These are phyloP conservation scores for Botrytis porri DNA, from an alignment of 2,329 filamentous ascomycete species.

Conservation along the genomic window DNA sequence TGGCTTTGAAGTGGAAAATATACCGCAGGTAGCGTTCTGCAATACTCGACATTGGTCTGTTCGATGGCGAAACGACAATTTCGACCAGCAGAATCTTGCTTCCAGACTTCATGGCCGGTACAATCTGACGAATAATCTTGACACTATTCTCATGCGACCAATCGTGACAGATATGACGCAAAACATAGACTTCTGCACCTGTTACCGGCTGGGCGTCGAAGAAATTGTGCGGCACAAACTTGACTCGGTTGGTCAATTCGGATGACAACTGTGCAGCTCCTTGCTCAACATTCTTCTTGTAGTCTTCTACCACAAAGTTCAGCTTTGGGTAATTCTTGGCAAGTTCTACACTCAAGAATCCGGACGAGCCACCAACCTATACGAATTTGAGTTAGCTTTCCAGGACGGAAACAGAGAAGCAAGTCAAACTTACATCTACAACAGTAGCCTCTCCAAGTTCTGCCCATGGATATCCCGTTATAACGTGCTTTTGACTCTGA, in stretches of 20 bases:
- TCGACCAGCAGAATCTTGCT: slow-evolving; percentile 20
- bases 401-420: too few species aligned
- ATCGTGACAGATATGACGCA: slow-evolving; percentile 37
- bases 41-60: neutral
- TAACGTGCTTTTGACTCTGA: slow-evolving; percentile 10
- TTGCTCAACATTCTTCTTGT: slow-evolving; percentile 10
- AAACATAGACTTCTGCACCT: slow-evolving; percentile 37
- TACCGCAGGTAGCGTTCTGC: slow-evolving; percentile 7
- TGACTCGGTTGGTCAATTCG: slow-evolving; percentile 20
- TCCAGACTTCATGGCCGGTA: slow-evolving; percentile 29
- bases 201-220: slow-evolving; percentile 38
- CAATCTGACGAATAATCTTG: slow-evolving; percentile 26
- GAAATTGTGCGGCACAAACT: slow-evolving; percentile 6
- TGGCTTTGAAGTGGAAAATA: neutral
- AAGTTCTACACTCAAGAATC: slow-evolving; percentile 29
- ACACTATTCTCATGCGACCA: slow-evolving; percentile 29
- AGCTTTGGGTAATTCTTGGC: slow-evolving; percentile 28
- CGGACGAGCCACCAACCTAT: slow-evolving; percentile 33
- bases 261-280: slow-evolving; percentile 41
- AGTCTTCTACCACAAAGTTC: slow-evolving; percentile 29
- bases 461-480: slow-evolving; percentile 29
- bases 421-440: slow-evolving; percentile 28
- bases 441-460: slow-evolving; percentile 30
- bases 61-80: slow-evolving; percentile 7
- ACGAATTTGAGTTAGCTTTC: neutral